phyloP scores from a whole-genome alignment of 345 rosid genomes.

The Populus deltoides region DNA sequence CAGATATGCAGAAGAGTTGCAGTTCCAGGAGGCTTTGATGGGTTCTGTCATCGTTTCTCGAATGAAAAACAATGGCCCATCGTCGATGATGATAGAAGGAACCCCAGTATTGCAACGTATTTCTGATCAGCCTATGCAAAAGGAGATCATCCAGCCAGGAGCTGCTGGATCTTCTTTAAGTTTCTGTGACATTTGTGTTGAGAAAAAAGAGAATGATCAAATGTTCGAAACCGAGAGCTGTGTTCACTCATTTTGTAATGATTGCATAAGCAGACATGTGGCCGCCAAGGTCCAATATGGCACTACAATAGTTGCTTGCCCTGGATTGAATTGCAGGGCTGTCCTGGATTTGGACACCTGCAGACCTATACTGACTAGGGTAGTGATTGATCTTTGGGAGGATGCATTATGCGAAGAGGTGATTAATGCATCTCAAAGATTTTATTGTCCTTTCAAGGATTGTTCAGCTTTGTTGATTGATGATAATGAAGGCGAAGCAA shows the following conservation, averaged over 20 bases:
- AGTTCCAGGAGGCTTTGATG: constrained; percentile 49
- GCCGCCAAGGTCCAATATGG: constrained; percentile 33
- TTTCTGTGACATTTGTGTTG: constrained; percentile 57
- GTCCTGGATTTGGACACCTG: constrained; percentile 45
- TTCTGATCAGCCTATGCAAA: neutral
- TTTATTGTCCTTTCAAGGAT: constrained; percentile 73
- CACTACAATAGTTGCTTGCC: constrained; percentile 41
- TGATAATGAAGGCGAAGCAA: constrained; percentile 14
- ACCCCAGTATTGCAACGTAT: neutral
- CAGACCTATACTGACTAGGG: constrained; percentile 38
- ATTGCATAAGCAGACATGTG: constrained; percentile 48
- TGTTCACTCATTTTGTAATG: constrained; percentile 49
- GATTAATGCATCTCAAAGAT: constrained; percentile 31
- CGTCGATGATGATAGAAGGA: neutral
- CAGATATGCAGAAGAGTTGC: constrained; percentile 37
- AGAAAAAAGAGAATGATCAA: constrained; percentile 35
- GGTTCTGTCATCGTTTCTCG: constrained; percentile 12
- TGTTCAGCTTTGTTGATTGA: constrained; percentile 57
- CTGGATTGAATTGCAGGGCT: constrained; percentile 42
- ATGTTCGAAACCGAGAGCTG: constrained; percentile 43
- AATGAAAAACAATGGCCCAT: neutral
- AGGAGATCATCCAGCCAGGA: neutral
- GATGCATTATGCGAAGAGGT: constrained; percentile 40
- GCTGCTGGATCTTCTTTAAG: constrained; percentile 29
- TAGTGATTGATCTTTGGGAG: constrained; percentile 56